Base-by-base conservation (phyloP, 257 asterid genomes). In the Penstemon eatonii region DNA sequence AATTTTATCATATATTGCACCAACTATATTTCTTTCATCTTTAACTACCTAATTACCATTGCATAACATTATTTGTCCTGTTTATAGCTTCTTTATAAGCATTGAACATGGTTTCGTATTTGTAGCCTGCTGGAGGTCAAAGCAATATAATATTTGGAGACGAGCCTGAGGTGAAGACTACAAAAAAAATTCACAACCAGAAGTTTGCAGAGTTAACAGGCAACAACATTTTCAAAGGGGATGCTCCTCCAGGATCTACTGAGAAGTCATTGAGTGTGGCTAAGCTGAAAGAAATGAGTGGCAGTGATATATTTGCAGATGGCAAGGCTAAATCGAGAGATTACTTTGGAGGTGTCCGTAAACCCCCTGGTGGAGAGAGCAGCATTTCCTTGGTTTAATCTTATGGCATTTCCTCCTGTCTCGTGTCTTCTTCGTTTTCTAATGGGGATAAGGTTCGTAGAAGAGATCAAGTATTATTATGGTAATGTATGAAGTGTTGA, bases 321-420 rank as follows among this genome's bases (percentile, higher is more conserved):
- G 97, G 89, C 12, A 85, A 88, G 77, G 83, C 81, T 51, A 81
- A 88, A 74, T 82, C 91, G 19, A 77, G 96, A 69, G 98, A 88
- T 63, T 81, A 83, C 81, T 81, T 88, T 73, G 97, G 95, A 44
- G 97, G 96, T 8, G 95, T 90, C 62, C 93, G 96, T 56, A 72
- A 90, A 73, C 97, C 97, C 11, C 97, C 96, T 4, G 97, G 97
- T 18, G 96, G 96, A 2, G 95, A 88, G 79, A 92, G 97, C 84
- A 92, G 88, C 89, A 90, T 92, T 36, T 70, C 96, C 45, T 78
- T 92, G 83, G 85, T 88, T 75, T 92, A 83, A 49, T 50, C 49
- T 4, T 47, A 18, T 8, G 10, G 25, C 47, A 12, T 37, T 8
- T 7, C 15, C 10, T 1, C 33, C 1, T 25, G 6, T 13, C 18